Evolutionary conservation across 73 alveolate genomes (phyloP), one percentile per base, ranked within the genome.

Genomic region (Paramecium sexaurelia): DNA sequence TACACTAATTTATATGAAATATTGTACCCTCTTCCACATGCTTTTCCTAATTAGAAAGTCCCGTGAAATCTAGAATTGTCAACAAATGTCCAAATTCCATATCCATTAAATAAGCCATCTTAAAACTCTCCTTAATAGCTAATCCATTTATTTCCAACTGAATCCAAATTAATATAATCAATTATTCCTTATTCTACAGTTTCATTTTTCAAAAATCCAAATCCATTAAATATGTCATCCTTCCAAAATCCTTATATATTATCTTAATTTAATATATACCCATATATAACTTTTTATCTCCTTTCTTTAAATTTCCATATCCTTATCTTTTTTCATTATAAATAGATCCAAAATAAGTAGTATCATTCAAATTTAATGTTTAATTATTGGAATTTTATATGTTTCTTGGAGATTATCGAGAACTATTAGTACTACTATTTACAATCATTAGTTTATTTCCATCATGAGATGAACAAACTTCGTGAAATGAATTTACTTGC

Each of bases 91-190:
- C 43, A 41, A 3, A 78, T 78, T 45, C 90, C 90, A 78, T 78
- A 78, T 2, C 90, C 90, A 40, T 78, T 15, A 78, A 24, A 78
- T 22, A 41, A 43, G 2, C 90, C 90, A 20, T 78, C 40, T 26
- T 78, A 29, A 24, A 78, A 78, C 33, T 78, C 90, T 43, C 90
- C 90, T 78, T 78, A 43, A 78, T 78, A 78, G 68, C 43, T 41
- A 24, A 43, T 19, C 90, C 90, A 78, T 24, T 39, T 29, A 78
- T 78, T 39, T 33, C 87, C 87, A 11, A 73, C 57, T 36, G 57
- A 33, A 33, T 73, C 73, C 7, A 78, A 61, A 22, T 78, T 43
- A 1, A 11, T 39, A 9, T 17, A 37, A 24, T 78, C 90, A 19
- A 40, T 24, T 6, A 24, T 22, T 2, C 73, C 73, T 8, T 10